Evolutionary conservation across 306 rosid species (phyloP).

Genomic region (Fragaria nilgerrensis): DNA sequence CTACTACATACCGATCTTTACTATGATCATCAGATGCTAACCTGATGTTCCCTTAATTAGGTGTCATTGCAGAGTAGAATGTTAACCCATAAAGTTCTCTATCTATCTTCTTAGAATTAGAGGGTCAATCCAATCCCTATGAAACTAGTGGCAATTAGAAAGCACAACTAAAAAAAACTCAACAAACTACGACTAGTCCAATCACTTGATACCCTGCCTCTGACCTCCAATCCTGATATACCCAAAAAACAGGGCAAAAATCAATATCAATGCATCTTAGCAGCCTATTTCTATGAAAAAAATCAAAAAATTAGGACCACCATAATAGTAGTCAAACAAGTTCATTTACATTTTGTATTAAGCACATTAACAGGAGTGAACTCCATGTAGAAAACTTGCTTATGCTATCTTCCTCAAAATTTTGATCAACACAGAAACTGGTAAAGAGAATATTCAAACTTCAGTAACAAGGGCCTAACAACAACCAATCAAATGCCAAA

Average conservation of each 20-base stretch:
- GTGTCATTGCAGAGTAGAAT: conserved; percentile 25
- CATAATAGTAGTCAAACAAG: too few relatives aligned
- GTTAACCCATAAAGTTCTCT: conserved; percentile 12
- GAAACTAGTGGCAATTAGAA: conserved; percentile 17
- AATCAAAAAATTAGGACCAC: too few relatives aligned
- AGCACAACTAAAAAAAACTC: conserved; percentile 7
- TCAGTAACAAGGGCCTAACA: too few relatives aligned
- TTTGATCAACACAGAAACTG: too few relatives aligned
- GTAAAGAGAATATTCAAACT: too few relatives aligned
- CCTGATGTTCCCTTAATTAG: conserved; percentile 30
- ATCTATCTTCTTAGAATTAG: conserved; percentile 21
- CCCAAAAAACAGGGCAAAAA: neutral
- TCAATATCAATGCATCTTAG: neutral
- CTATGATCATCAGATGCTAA: conserved; percentile 35
- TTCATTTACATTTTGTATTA: too few relatives aligned
- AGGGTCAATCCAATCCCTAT: conserved; percentile 27
- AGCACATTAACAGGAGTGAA: too few relatives aligned
- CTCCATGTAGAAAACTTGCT: too few relatives aligned
- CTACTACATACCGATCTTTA: conserved; percentile 19
- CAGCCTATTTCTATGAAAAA: neutral
- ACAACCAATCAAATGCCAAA: too few relatives aligned
- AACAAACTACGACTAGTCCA: conserved; percentile 20
- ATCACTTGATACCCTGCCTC: conserved; percentile 25
- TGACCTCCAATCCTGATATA: conserved; percentile 46
- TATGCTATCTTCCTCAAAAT: too few relatives aligned